A percentile compares a stretch with the other conserved stretches of the same genome.
phyloP scores from a whole-genome alignment of 2,329 filamentous ascomycete species.

The Hypoxylon sp. region DNA sequence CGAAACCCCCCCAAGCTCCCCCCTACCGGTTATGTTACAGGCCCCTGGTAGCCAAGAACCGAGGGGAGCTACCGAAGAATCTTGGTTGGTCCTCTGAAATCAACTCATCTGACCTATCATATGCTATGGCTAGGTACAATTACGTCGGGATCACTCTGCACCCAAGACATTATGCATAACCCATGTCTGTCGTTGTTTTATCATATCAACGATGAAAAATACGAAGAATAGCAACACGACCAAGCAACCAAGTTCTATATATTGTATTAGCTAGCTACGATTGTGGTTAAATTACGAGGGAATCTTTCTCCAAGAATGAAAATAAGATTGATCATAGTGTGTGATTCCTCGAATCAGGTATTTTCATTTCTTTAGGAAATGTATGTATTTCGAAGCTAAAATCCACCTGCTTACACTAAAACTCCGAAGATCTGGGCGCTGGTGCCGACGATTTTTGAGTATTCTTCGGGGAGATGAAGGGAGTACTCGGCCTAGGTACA shows the following conservation, averaged over 20 bases:
- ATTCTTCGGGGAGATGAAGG: conserved; percentile 17
- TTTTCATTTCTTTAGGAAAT: not conserved
- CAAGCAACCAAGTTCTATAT: not conserved
- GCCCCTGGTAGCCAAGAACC: conserved; percentile 34
- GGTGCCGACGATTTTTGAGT: not conserved
- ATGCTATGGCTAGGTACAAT: not conserved
- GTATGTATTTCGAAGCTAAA: not conserved
- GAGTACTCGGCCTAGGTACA: conserved; percentile 5
- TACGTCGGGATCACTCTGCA: not conserved
- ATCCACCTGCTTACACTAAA: not conserved
- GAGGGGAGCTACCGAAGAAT: conserved; percentile 9
- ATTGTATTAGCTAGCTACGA: too few relatives aligned
- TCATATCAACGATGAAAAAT: not conserved
- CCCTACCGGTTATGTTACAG: conserved; percentile 30
- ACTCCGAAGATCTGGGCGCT: not conserved
- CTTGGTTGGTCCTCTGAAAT: conserved; percentile 6
- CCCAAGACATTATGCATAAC: conserved; percentile 17
- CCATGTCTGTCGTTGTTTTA: conserved; percentile 1
- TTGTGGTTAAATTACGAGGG: not conserved
- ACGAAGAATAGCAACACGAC: not conserved
- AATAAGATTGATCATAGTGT: not conserved
- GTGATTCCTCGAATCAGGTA: not conserved
- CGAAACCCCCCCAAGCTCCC: conserved; percentile 22
- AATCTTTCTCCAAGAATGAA: not conserved
- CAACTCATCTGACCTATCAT: conserved; percentile 14